phyloP scores from a whole-genome alignment of 352 stramenopile genomes.

The Blastocystis sp. region DNA sequence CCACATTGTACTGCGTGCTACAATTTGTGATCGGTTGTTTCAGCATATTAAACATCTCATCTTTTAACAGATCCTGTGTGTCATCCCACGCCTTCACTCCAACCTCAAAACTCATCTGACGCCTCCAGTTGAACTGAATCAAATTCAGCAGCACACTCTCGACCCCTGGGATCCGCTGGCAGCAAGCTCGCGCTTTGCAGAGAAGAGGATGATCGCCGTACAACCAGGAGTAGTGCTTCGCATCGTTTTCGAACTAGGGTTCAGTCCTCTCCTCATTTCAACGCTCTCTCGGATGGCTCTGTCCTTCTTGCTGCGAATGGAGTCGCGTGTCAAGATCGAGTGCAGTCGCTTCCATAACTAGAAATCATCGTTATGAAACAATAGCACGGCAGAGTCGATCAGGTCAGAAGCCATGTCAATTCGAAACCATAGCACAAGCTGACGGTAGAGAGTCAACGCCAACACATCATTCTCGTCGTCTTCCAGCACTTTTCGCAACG shows the following conservation, averaged over 20 bases:
- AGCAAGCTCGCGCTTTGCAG: not conserved
- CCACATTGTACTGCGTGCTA: not conserved
- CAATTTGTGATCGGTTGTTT: not conserved
- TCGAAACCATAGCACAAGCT: constrained; percentile 5
- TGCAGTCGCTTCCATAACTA: constrained; percentile 11
- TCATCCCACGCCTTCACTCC: not conserved
- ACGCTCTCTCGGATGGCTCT: not conserved
- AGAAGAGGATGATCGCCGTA: not conserved
- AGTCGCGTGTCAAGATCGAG: not conserved
- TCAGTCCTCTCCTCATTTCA: not conserved
- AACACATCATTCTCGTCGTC: constrained; percentile 27
- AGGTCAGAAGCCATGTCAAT: not conserved
- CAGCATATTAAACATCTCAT: not conserved
- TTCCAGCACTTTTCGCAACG: not conserved
- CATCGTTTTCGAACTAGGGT: not conserved
- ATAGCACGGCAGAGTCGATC: not conserved
- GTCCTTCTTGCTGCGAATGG: not conserved
- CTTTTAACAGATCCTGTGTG: not conserved
- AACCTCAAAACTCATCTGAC: constrained; percentile 4
- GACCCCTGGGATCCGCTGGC: not conserved
- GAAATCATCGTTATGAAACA: not conserved
- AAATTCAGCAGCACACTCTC: not conserved
- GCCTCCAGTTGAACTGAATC: not conserved
- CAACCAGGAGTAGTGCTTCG: not conserved
- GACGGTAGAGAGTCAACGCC: not conserved